Evolutionary conservation across 352 stramenopile genomes (phyloP), one percentile per base, ranked within the genome.

Genomic region (Phytophthora europaea): DNA sequence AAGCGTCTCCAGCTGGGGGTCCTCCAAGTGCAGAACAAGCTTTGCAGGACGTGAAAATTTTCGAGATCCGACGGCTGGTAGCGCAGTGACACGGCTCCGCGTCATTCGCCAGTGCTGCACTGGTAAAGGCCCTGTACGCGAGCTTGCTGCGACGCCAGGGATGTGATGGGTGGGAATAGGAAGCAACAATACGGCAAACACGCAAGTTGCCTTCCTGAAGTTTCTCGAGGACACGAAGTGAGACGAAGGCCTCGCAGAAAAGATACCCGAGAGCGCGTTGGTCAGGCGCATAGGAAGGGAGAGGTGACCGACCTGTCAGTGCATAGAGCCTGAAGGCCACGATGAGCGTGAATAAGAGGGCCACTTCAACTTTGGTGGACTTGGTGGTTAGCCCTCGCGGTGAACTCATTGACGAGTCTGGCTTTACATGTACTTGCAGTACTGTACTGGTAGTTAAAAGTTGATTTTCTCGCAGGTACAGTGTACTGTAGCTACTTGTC

Each of bases 21-120:
- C 23, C 53, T 31, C 50, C 62, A 45, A 70, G 66, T 66, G 62
- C 60, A 52, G 64, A 81, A 47, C 67, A 56, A 54, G 84, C 77
- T 22, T 75, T 92, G 36, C 73, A 89, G 43, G 86, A 93, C 66
- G 86, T 92, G 38, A 91, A 91, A 75, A 88, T 92, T 80, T 91
- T 93, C 66, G 74, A 68, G 33, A 88, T 91, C 67, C 61, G 64
- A 65, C 65, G 76, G 58, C 61, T 70, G 65, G 54, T 54, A 54
- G 50, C 50, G 55, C 60, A 71, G 26, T 80, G 61, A 78, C 47
- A 40, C 22, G 10, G 64, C 53, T 70, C 22, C 64, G 18, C 59
- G n/a, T 16, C 26, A 56, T 54, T 67, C 50, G 26, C 22, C 36
- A 28, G 31, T 26, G 33, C 45, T 63, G 51, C 48, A 50, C 8